phyloP scores from a whole-genome alignment of 768 basidiomycete species.

The Tremella yokohamensis region DNA sequence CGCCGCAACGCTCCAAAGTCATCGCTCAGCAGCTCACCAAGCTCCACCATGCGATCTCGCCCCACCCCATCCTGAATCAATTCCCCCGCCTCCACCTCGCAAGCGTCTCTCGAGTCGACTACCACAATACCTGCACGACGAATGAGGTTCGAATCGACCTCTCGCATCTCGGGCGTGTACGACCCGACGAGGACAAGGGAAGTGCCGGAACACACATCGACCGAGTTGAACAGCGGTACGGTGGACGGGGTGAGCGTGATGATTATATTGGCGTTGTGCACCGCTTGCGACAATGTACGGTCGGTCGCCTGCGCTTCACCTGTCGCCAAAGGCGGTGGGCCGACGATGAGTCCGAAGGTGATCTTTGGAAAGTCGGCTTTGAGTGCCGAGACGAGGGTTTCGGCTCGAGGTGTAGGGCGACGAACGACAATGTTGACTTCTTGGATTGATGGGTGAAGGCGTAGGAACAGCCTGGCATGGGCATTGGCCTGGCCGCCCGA shows the following conservation, averaged over 20 bases:
- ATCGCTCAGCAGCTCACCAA: constrained; percentile 62
- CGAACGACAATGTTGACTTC: constrained; percentile 52
- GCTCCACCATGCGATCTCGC: constrained; percentile 58
- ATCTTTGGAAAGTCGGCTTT: constrained; percentile 14
- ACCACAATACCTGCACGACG: constrained; percentile 60
- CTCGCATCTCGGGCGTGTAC: constrained; percentile 75
- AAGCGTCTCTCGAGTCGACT: constrained; percentile 72
- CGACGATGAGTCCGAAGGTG: not conserved
- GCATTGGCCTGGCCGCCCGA: constrained; percentile 44
- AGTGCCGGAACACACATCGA: constrained; percentile 62
- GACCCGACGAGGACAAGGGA: constrained; percentile 77
- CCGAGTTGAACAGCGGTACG: constrained; percentile 65
- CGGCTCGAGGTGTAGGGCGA: constrained; percentile 49
- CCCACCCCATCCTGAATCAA: constrained; percentile 60
- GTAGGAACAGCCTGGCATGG: constrained; percentile 42
- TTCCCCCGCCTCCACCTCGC: constrained; percentile 75
- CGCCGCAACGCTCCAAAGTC: constrained; percentile 1
- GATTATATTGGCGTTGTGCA: constrained; percentile 64
- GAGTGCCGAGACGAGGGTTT: constrained; percentile 15
- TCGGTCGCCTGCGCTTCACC: not conserved
- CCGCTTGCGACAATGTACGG: constrained; percentile 14
- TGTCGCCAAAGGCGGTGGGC: constrained; percentile 3
- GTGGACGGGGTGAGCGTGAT: constrained; percentile 72
- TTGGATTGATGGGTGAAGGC: constrained; percentile 26
- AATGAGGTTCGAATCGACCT: constrained; percentile 64